Evolutionary conservation across 2,329 filamentous ascomycete genomes (phyloP), one percentile per base, ranked within the genome.

Genomic region (Cladophialophora immunda): DNA sequence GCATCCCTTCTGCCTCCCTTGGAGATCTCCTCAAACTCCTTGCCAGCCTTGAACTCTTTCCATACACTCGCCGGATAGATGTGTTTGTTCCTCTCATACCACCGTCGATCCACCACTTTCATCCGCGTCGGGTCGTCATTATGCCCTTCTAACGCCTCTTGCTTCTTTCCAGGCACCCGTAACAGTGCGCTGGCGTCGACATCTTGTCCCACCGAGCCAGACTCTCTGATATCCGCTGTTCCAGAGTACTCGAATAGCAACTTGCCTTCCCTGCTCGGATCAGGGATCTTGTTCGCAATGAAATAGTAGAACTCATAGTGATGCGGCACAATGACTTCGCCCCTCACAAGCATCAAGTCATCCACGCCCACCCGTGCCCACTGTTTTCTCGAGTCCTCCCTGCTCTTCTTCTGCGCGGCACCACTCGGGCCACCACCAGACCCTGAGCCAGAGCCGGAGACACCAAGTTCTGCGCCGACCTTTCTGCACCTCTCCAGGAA

Each of bases 231-330:
- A 19, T 76, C 71, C 2, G 78, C 78, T 36, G 81, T 78, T 56
- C 80, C 76, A 27, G 87, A 86, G 78, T 94, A 97, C 74, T 92
- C 86, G 78, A 99, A 98, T 9, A 99, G 82, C 5, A 87, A 82
- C 59, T 91, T 90, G 41, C 88, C 88, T n/a, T 92, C 90, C 1
- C 91, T 92, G 1, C 87, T 79, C 29, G 88, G 91, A 75, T 90
- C 92, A 78, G 78, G 75, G 3, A 82, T 73, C 60, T 77, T 74
- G 69, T 98, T 97, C 78, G 97, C 90, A 76, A 97, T 89, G 80
- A 99, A 98, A 81, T 94, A 95, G 78, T 98, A 95, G 77, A 99
- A 93, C 71, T 98, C 94, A 76, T 96, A 97, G 79, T 99, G 95
- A 93, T 98, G 95, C 66, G 95, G 94, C 73, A 99, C 89, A 63